phyloP scores from a whole-genome alignment of 2,329 filamentous ascomycete species.

The Fusarium tricinctum region DNA sequence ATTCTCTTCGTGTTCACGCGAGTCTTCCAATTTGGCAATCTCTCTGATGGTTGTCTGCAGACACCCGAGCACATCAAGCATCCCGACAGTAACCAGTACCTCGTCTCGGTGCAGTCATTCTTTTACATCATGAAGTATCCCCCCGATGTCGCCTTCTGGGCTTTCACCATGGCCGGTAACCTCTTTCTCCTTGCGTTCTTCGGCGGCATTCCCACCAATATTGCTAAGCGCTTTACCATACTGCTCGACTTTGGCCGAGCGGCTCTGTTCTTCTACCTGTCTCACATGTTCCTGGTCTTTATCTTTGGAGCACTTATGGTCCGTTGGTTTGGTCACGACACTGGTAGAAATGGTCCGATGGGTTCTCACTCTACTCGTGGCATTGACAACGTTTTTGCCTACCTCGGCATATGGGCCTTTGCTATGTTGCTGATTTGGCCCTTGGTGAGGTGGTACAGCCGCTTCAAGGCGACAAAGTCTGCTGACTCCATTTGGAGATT shows the following conservation, averaged over 20 bases:
- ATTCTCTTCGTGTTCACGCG: slow-evolving; percentile 59
- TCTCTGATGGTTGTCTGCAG: slow-evolving; percentile 60
- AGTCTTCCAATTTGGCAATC: slow-evolving; percentile 59
- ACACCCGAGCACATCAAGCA: slow-evolving; percentile 55
- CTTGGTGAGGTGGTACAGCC: slow-evolving; percentile 58
- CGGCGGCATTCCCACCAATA: slow-evolving; percentile 50
- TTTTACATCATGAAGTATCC: slow-evolving; percentile 64
- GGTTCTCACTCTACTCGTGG: slow-evolving; percentile 48
- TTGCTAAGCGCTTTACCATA: slow-evolving; percentile 53
- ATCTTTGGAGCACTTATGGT: slow-evolving; percentile 46
- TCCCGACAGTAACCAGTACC: slow-evolving; percentile 57
- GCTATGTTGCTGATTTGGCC: slow-evolving; percentile 58
- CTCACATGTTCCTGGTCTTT: slow-evolving; percentile 56
- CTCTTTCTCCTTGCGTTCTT: slow-evolving; percentile 58
- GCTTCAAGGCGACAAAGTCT: slow-evolving; percentile 59
- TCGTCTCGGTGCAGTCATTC: slow-evolving; percentile 58
- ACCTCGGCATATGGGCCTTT: slow-evolving; percentile 55
- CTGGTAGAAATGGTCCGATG: slow-evolving; percentile 47
- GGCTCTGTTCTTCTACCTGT: slow-evolving; percentile 62
- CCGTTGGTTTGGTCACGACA: slow-evolving; percentile 54
- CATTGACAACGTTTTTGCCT: slow-evolving; percentile 57
- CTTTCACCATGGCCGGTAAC: slow-evolving; percentile 57
- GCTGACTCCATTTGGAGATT: slow-evolving; percentile 63
- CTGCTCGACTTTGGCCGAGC: slow-evolving; percentile 62
- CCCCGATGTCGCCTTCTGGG: slow-evolving; percentile 62